phyloP scores from a whole-genome alignment of 2,329 filamentous ascomycete genomes.

The Claviceps sp. region DNA sequence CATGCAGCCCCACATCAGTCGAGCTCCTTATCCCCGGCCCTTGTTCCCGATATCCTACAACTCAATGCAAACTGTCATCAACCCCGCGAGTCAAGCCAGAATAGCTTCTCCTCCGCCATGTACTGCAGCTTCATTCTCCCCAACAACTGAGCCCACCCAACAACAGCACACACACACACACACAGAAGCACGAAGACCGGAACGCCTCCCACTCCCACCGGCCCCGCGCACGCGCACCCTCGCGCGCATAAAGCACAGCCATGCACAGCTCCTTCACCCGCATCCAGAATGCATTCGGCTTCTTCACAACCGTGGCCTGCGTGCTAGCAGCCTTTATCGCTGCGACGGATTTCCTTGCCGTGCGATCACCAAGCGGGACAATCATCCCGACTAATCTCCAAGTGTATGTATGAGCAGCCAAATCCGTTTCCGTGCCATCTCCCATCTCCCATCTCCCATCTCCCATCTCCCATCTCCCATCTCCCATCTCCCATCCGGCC shows the following conservation, averaged over 20 bases:
- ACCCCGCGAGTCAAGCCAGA: not conserved
- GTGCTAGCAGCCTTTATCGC: constrained; percentile 69
- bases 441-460: too few relatives aligned
- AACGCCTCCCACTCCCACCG: not conserved
- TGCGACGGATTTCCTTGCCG: constrained; percentile 58
- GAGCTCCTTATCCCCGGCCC: not conserved
- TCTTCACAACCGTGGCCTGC: constrained; percentile 92
- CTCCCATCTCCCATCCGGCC: too few relatives aligned
- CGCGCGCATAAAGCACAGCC: constrained; percentile 11
- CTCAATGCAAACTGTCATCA: not conserved
- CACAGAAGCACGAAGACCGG: too few relatives aligned
- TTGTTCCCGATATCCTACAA: not conserved
- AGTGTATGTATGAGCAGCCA: constrained; percentile 46
- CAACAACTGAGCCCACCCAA: too few relatives aligned
- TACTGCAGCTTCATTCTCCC: too few relatives aligned
- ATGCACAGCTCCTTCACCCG: constrained; percentile 88
- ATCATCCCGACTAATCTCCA: constrained; percentile 65
- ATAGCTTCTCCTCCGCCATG: too few relatives aligned
- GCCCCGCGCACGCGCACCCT: not conserved
- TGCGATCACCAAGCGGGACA: constrained; percentile 49
- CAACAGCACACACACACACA: too few relatives aligned
- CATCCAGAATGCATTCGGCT: constrained; percentile 86
- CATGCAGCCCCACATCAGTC: not conserved
- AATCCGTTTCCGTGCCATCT: too few relatives aligned
- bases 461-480: too few relatives aligned